Base-by-base conservation (phyloP, 371 early-diverging fungal genomes). In the Lichtheimia ornata region DNA sequence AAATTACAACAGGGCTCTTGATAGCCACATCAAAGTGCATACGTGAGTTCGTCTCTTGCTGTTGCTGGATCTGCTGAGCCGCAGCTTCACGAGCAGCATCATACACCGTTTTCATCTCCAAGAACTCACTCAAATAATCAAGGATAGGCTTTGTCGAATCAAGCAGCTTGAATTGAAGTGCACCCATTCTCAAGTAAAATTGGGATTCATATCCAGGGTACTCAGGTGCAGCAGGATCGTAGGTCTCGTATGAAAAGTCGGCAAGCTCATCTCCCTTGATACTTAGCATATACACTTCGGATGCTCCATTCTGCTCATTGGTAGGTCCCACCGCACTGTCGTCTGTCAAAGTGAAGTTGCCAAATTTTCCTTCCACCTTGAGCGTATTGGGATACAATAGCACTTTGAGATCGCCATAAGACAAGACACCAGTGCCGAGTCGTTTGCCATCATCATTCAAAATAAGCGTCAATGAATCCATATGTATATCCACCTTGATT, bases 1-100 rank as follows among this genome's bases (percentile, higher is more conserved):
- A 89, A 4, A 87, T 83, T n/a, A 97, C 79, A 28, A 96, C 87
- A 0, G 99, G 99, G 18, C 97, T 89, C n/a, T 86, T 83, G 69
- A 97, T 83, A 9, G 75, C 66, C 13, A 97, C 77, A 63, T 95
- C 92, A 73, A 94, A 94, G 59, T 93, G 92, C 45, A 92, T 88
- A 20, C 69, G 42, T 35, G 62, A 41, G 43, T 82, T 79, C 1
- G 79, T 78, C 11, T 73, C 73, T 28, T 81, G 79, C 50, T 74
- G 40, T 51, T 92, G 91, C 35, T 35, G 35, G 17, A 47, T 47
- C 47, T 92, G 91, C 43, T 82, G 78, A 1, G 94, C 94, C 30
- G 96, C 96, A 4, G 94, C 93, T 25, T 79, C 77, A 9, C 97
- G 79, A 2, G 97, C 97, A 5, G 88, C 77, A 61, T 97, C 97